phyloP scores from a whole-genome alignment of 2,329 filamentous ascomycete genomes.

The Cytospora leucostoma region DNA sequence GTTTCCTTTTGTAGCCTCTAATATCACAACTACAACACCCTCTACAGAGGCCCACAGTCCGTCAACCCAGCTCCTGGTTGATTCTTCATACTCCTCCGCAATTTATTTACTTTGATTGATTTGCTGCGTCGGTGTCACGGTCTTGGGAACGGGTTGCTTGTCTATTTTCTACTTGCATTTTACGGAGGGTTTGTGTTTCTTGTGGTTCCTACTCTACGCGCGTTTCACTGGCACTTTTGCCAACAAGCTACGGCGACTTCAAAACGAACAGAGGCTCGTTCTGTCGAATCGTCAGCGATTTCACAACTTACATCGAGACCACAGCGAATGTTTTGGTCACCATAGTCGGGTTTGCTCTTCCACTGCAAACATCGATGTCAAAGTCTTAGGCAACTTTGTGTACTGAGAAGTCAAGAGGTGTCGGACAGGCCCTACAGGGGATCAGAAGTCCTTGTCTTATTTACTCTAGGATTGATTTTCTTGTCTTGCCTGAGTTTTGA shows the following conservation, averaged over 20 bases:
- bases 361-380: background rate
- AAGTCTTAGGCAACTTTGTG: background rate
- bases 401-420: background rate
- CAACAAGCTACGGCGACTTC: background rate
- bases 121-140: slow-evolving; percentile 25
- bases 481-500: background rate
- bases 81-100: background rate
- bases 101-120: slow-evolving; percentile 8
- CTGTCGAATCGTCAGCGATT: background rate
- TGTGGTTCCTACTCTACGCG: slow-evolving; percentile 15
- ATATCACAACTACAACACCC: slow-evolving; percentile 17
- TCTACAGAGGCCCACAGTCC: slow-evolving; percentile 5
- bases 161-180: slow-evolving; percentile 21
- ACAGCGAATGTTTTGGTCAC: background rate
- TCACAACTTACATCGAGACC: background rate
- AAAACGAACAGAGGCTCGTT: background rate
- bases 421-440: background rate
- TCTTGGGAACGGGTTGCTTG: slow-evolving; percentile 20
- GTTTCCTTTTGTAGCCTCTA: slow-evolving; percentile 26
- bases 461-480: background rate
- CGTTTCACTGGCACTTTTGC: slow-evolving; percentile 11
- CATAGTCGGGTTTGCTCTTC: background rate
- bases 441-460: background rate
- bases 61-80: slow-evolving; percentile 1
- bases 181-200: slow-evolving; percentile 15